Percentiles rank a stretch among this genome's conserved stretches.
Conservation (phyloP, 2,329 filamentous ascomycete species). For the Diaporthe nobilis region DNA sequence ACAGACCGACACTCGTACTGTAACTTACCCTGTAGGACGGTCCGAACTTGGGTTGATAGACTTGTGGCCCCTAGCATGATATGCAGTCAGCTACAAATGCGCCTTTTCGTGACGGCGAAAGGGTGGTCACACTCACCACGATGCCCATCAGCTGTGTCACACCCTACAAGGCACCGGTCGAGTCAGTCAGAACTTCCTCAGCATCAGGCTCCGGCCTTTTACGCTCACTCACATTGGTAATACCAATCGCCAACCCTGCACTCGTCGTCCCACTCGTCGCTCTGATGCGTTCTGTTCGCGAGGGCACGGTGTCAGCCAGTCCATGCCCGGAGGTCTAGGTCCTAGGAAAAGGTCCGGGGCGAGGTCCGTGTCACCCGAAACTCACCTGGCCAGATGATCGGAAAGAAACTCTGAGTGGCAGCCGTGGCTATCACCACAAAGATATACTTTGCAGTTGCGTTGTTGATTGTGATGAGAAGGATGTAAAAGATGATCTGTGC, state of each 20-base stretch:
- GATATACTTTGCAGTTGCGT: conserved; percentile 54
- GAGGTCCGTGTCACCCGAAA: not conserved
- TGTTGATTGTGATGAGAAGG: conserved; percentile 54
- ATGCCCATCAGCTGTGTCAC: conserved; percentile 55
- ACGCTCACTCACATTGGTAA: conserved; percentile 50
- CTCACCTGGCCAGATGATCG: conserved; percentile 55
- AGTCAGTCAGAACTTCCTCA: not conserved
- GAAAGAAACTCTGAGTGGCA: conserved; percentile 55
- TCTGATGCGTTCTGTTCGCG: conserved; percentile 52
- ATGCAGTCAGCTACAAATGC: not conserved
- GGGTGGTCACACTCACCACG: conserved; percentile 45
- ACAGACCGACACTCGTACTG: conserved; percentile 52
- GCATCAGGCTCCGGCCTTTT: not conserved
- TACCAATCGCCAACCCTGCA: conserved; percentile 54
- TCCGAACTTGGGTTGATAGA: conserved; percentile 56
- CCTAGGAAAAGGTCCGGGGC: not conserved
- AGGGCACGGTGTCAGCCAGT: conserved; percentile 12
- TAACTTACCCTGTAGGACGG: conserved; percentile 56
- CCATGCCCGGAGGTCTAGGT: not conserved
- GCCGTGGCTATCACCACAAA: conserved; percentile 57
- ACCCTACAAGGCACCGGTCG: conserved; percentile 39
- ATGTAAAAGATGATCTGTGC: conserved; percentile 56
- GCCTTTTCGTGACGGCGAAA: not conserved
- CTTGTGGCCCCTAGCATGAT: conserved; percentile 50
- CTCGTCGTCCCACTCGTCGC: conserved; percentile 56